A percentile compares a stretch with the other conserved stretches of the same genome.
Conservation (phyloP, 352 stramenopile species). For the Phytophthora boehmeriae region DNA sequence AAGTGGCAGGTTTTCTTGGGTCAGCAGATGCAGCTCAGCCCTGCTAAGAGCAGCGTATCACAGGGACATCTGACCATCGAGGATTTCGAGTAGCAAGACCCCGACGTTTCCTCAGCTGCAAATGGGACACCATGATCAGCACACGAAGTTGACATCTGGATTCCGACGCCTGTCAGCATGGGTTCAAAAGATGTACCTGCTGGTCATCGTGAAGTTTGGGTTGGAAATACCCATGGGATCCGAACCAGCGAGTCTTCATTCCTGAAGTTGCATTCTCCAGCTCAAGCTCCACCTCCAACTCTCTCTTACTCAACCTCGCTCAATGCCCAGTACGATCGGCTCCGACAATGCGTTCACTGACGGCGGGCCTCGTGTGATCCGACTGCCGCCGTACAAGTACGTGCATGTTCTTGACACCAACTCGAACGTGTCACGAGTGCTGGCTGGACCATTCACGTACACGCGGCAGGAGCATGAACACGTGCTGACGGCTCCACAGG, state of each 20-base stretch:
- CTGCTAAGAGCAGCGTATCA: constrained; percentile 1
- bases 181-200: constrained; percentile 15
- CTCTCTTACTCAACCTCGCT: neutral
- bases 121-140: neutral
- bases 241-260: constrained; percentile 9
- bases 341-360: constrained; percentile 28
- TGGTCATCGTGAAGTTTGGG: constrained; percentile 11
- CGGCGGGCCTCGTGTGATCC: constrained; percentile 70
- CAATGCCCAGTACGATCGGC: constrained; percentile 20
- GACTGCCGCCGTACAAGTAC: constrained; percentile 82
- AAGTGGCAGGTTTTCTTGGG: constrained; percentile 36
- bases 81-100: constrained; percentile 28
- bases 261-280: constrained; percentile 11
- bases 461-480: constrained; percentile 84
- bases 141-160: neutral
- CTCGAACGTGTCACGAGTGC: constrained; percentile 82
- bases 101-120: constrained; percentile 5
- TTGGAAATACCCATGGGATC: constrained; percentile 17
- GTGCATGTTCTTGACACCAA: constrained; percentile 87
- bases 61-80: constrained; percentile 35
- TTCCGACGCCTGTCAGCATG: neutral
- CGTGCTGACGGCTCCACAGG: constrained; percentile 57
- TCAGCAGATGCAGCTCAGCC: constrained; percentile 6
- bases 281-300: constrained; percentile 7
- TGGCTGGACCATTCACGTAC: constrained; percentile 78